Evolutionary conservation across 257 asterid genomes (phyloP).

Genomic region (Scutellaria barbata): DNA sequence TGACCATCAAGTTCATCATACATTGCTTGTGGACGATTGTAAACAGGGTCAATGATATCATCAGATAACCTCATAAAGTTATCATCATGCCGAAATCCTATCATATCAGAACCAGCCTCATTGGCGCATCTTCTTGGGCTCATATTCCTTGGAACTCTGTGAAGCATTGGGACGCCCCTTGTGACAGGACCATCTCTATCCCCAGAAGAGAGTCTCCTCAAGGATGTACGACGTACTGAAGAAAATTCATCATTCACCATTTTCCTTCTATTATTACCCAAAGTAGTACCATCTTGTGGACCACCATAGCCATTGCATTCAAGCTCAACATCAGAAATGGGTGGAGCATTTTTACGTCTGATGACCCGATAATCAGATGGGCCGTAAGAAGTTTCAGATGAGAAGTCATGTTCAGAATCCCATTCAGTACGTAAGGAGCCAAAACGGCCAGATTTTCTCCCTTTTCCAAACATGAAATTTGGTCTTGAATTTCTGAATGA

Average conservation of each 20-base stretch:
- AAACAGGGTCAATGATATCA: conserved; percentile 52
- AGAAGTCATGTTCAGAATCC: conserved; percentile 66
- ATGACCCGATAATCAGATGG: conserved; percentile 57
- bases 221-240: conserved; percentile 50
- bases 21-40: conserved; percentile 50
- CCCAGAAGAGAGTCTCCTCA: conserved; percentile 65
- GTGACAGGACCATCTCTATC: conserved; percentile 53
- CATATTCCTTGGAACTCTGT: conserved; percentile 58
- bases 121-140: conserved; percentile 53
- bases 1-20: conserved; percentile 63
- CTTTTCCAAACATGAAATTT: conserved; percentile 68
- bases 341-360: conserved; percentile 59
- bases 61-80: conserved; percentile 59
- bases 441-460: conserved; percentile 61
- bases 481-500: conserved; percentile 62
- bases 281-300: conserved; percentile 44
- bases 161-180: conserved; percentile 52
- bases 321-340: conserved; percentile 52
- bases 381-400: conserved; percentile 51
- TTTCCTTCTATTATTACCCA: conserved; percentile 53
- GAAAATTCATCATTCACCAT: conserved; percentile 56
- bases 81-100: conserved; percentile 48
- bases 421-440: conserved; percentile 60
- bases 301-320: conserved; percentile 53
- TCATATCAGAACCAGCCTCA: conserved; percentile 47